These are phyloP conservation scores for Coprinellus micaceus DNA, from an alignment of 768 basidiomycete genomes.

Conservation along the genomic window DNA sequence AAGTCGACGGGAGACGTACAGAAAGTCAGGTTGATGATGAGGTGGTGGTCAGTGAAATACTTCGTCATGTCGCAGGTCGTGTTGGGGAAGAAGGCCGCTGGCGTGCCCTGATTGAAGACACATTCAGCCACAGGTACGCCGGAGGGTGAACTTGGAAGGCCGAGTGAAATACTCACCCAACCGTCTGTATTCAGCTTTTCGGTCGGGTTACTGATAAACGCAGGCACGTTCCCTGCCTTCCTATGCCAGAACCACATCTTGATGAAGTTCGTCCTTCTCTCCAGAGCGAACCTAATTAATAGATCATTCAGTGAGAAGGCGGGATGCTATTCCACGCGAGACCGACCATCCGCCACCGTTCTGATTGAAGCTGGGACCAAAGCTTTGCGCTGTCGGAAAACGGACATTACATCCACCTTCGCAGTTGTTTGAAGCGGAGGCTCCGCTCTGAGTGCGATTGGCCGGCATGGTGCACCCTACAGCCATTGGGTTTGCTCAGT, in stretches of 20 bases:
- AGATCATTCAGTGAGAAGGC: not conserved
- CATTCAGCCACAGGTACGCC: too few species aligned
- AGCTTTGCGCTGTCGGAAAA: conserved; percentile 37
- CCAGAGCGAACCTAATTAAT: conserved; percentile 52
- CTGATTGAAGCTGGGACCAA: conserved; percentile 53
- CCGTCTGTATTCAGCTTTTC: conserved; percentile 39
- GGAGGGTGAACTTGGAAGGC: not conserved
- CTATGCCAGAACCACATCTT: conserved; percentile 74
- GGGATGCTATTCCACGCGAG: not conserved
- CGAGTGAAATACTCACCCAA: conserved; percentile 42
- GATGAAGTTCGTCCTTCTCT: conserved; percentile 53
- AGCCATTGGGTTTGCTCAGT: too few species aligned
- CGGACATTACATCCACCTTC: conserved; percentile 28
- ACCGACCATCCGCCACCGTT: conserved; percentile 56
- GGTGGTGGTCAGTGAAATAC: too few species aligned
- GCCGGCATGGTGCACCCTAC: conserved; percentile 28
- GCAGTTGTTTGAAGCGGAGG: conserved; percentile 18
- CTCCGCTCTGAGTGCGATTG: conserved; percentile 32
- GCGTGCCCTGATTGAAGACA: conserved; percentile 51
- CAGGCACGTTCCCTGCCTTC: conserved; percentile 41
- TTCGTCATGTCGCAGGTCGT: too few species aligned
- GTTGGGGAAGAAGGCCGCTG: conserved; percentile 57
- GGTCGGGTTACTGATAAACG: conserved; percentile 41
- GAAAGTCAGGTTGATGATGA: too few species aligned
- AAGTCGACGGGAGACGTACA: too few species aligned